These are phyloP conservation scores for Chaetomium cochliodes DNA, from an alignment of 495 filamentous ascomycete genomes.

Conservation along the genomic window DNA sequence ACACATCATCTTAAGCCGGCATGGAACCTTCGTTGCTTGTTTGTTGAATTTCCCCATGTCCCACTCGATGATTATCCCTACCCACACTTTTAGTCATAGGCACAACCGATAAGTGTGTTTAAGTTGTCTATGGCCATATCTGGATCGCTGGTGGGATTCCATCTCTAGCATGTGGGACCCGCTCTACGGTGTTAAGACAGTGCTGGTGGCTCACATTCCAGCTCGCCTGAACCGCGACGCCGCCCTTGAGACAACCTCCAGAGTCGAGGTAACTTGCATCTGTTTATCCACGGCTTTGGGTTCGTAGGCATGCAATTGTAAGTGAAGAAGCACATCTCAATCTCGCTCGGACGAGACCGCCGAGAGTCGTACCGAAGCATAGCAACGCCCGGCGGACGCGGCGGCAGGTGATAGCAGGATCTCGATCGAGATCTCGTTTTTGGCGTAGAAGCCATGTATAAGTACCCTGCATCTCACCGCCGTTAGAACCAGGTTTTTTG, in stretches of 20 bases:
- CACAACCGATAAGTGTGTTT: neutral
- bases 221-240: neutral
- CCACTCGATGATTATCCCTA: neutral
- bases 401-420: neutral
- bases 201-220: slow-evolving; percentile 15
- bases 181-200: neutral
- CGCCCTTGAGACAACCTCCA: slow-evolving; percentile 5
- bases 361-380: slow-evolving; percentile 22
- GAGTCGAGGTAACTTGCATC: too few relatives aligned
- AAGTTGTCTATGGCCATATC: neutral
- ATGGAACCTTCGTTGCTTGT: neutral
- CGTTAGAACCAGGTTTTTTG: neutral
- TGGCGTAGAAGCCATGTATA: slow-evolving; percentile 6
- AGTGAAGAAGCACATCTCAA: neutral
- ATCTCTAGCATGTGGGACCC: neutral
- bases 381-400: neutral
- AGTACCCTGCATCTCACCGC: slow-evolving; percentile 9
- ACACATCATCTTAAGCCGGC: too few relatives aligned
- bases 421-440: too few relatives aligned
- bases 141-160: neutral
- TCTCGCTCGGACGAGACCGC: neutral
- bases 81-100: neutral
- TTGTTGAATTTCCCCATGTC: neutral
- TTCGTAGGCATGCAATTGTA: slow-evolving; percentile 11
- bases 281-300: neutral